Conservation (phyloP, 1,139 yeast genomes). For the Geotrichum citri-aurantii region DNA sequence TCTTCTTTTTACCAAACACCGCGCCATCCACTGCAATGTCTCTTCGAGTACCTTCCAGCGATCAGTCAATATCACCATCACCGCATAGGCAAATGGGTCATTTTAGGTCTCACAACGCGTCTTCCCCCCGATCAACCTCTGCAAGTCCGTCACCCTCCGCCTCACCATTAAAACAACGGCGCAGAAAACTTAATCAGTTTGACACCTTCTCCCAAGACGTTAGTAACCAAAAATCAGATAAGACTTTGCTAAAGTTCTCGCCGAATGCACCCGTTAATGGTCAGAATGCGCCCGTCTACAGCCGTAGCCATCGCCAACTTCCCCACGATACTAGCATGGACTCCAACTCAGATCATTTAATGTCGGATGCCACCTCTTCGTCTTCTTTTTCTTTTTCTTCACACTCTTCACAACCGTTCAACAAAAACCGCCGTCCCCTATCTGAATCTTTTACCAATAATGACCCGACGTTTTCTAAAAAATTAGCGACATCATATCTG, state of each 20-base stretch:
- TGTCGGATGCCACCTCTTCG: slow-evolving; percentile 8
- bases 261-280: not conserved
- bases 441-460: slow-evolving; percentile 5
- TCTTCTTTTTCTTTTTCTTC: not conserved
- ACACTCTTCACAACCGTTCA: not conserved
- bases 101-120: slow-evolving; percentile 10
- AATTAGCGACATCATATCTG: slow-evolving; percentile 14
- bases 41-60: slow-evolving; percentile 14
- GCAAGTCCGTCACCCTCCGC: slow-evolving; percentile 14
- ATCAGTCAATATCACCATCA: slow-evolving; percentile 16
- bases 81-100: slow-evolving; percentile 16
- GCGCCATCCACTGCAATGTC: slow-evolving; percentile 3
- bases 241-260: not conserved
- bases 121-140: slow-evolving; percentile 13
- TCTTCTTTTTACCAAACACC: not conserved
- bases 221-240: not conserved
- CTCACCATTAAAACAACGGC: slow-evolving; percentile 12
- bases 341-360: slow-evolving; percentile 9
- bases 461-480: slow-evolving; percentile 5
- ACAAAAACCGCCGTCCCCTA: slow-evolving; percentile 8
- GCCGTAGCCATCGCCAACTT: not conserved
- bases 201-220: not conserved
- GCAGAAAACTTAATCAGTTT: slow-evolving; percentile 5
- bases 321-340: slow-evolving; percentile 4
- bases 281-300: not conserved